Base-by-base conservation (phyloP, 225 moss, liverwort and hornwort genomes). In the Pseudisothecium myosuroides region DNA sequence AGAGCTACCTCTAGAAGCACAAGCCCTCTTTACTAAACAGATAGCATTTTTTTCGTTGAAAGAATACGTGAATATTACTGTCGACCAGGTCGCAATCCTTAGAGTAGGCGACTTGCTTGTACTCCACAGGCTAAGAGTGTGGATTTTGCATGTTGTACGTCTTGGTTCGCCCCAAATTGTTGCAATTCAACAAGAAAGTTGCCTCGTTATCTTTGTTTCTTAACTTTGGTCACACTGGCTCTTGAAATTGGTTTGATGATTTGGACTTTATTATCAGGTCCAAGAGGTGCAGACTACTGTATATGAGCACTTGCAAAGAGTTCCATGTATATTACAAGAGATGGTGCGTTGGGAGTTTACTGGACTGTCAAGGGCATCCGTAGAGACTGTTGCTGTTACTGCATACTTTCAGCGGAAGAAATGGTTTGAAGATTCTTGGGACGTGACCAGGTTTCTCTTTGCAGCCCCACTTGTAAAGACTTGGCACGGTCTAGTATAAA, bases 301-400 rank as follows among this genome's bases (percentile, higher is more conserved):
- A 54, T 84, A 54, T 62, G 90, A 86, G 86, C 87, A 56, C 87
- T 47, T 87, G 87, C 76, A 68, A 88, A 86, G 79, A 80, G 90
- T 39, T 60, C 41, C 67, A 80, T 87, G 87, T 89, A 80, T 52
- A 92, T 50, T 61, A 59, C 75, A 73, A 73, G 87, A 75, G 85
- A 76, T 34, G 71, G 39, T 89, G 81, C 76, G n/a, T 87, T 69
- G 88, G 54, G 45, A 76, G 68, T 84, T 80, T 32, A 80, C 69
- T 84, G 75, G 72, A 88, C 61, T 60, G 66, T 83, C 45, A 43
- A 84, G 74, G 83, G 74, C 90, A 88, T 79, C 73, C 43, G 28
- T 56, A 58, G 76, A 83, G 92, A 73, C 60, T 80, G 45, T 59
- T 83, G 55, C 89, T 87, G 74, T 59, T 83, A 61, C 89, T 87